Evolutionary conservation across 306 rosid genomes (phyloP), one percentile per base, ranked within the genome.

Genomic region (Boehmeria nivea): DNA sequence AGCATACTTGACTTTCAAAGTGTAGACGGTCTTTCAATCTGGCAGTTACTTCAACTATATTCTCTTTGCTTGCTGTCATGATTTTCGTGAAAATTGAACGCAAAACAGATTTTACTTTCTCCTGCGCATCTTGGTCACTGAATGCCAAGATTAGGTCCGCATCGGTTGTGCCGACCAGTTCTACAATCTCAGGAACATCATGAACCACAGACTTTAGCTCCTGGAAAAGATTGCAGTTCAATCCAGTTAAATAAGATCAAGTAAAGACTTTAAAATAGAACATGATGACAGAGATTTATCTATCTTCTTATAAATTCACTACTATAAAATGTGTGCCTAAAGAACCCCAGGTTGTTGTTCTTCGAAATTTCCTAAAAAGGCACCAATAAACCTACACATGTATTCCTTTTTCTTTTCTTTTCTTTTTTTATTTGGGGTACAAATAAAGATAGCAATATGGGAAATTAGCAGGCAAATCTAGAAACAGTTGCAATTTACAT

Each of bases 161-260:
- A 63, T 78, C 78, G 74, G 57, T 74, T 64, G 66, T 59, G 37
- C 95, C 94, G 60, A 91, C 71, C 59, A 91, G 69, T 61, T 78
- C 81, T 6, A 57, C 78, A 66, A 82, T 73, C 81, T 91, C 99
- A 37, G 99, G 96, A 72, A 82, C 82, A 40, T 70, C 37, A 57
- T 18, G 77, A 78, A 91, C 76, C 59, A 87, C 89, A 48, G 58
- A 72, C 71, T 82, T 87, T 15, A 91, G 87, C 78, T 91, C 99
- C 99, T 91, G 76, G 19, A 68, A 19, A 63, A 14, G 3, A 27
- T 51, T n/a, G 9, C 39, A 51, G 8, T 33, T 26, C 22, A 51
- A 25, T 24, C 12, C n/a, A 26, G 15, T 22, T 24, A 13, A 15
- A 54, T 34, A 4, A 34, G 59, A 54, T 21, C 20, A 21, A 12